Base-by-base conservation (phyloP, 345 rosid genomes). In the Bruguiera sexangula region DNA sequence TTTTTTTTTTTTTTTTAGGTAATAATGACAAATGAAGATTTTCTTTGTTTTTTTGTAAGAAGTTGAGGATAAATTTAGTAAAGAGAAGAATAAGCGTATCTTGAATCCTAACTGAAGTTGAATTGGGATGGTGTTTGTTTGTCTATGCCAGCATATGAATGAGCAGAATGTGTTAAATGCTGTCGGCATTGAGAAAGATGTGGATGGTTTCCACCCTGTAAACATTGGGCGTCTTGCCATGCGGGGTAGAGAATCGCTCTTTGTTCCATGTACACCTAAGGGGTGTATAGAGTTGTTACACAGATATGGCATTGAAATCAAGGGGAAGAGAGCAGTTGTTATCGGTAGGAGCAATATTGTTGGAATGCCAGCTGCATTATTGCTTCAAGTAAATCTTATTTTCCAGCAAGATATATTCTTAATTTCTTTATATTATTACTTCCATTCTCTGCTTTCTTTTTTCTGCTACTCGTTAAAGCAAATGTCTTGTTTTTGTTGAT, bases 261-360 rank as follows among this genome's bases (percentile, higher is more conserved):
- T 93, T 50, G 81, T 88, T 65, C 96, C 97, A 0, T 93, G 98
- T 68, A 90, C 98, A 0, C 98, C 98, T 6, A 91, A 91, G 83
- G 98, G 92, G 71, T 93, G 98, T 85, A 84, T 89, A 18, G 97
- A 93, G 79, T 74, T 91, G 69, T 73, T 93, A 80, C 91, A 77
- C 70, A 84, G 98, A 67, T 86, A 84, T 78, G 86, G 84, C 55
- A 63, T 93, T 65, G 80, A 73, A 27, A 86, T 93, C 74, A 89
- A 91, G 82, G 98, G 97, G 29, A 88, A 91, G 81, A 84, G 81
- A 62, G 97, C 97, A 3, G 97, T 85, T 51, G 92, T 93, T 60
- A 84, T 89, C 51, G 97, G 98, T 55, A 83, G 97, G 71, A 93
- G 97, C 82, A 93, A 93, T 80, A 91, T 93, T 54, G 98, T 93